These are phyloP conservation scores for Scytalidium sp. DNA, from an alignment of 2,329 filamentous ascomycete species.

Conservation along the genomic window DNA sequence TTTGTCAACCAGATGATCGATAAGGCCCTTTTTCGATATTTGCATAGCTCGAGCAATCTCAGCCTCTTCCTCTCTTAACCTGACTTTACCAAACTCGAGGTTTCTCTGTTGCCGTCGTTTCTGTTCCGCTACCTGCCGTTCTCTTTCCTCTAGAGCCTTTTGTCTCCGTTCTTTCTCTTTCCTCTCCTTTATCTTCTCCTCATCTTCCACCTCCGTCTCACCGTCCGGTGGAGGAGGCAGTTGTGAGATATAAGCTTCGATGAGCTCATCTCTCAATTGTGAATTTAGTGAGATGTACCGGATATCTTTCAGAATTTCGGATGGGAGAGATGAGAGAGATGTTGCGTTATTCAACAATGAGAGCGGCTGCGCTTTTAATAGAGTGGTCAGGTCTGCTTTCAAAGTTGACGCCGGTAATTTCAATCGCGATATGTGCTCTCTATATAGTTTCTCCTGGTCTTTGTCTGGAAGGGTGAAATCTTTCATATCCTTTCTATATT, in stretches of 20 bases:
- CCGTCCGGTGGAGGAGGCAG: constrained; percentile 56
- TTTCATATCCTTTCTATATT: constrained; percentile 86
- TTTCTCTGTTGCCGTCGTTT: constrained; percentile 57
- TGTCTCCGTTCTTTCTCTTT: constrained; percentile 59
- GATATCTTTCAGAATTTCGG: constrained; percentile 61
- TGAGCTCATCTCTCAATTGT: constrained; percentile 57
- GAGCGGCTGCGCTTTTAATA: constrained; percentile 61
- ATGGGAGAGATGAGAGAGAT: constrained; percentile 54
- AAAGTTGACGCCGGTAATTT: constrained; percentile 63
- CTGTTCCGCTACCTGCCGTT: constrained; percentile 60
- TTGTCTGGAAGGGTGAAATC: constrained; percentile 69
- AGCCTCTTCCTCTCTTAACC: constrained; percentile 62
- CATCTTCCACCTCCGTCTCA: constrained; percentile 42
- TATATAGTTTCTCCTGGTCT: constrained; percentile 76
- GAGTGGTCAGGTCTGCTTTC: constrained; percentile 64
- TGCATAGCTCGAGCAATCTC: constrained; percentile 68
- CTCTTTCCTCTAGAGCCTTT: constrained; percentile 63
- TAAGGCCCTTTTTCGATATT: constrained; percentile 63
- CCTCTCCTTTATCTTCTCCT: constrained; percentile 47
- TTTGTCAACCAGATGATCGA: constrained; percentile 50
- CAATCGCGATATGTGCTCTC: constrained; percentile 67
- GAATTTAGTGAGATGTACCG: constrained; percentile 67
- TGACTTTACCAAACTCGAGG: constrained; percentile 57
- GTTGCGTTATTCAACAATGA: constrained; percentile 59
- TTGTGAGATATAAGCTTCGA: constrained; percentile 64